phyloP scores from a whole-genome alignment of 2,329 filamentous ascomycete genomes.

The Xylariomycetidae sp. region DNA sequence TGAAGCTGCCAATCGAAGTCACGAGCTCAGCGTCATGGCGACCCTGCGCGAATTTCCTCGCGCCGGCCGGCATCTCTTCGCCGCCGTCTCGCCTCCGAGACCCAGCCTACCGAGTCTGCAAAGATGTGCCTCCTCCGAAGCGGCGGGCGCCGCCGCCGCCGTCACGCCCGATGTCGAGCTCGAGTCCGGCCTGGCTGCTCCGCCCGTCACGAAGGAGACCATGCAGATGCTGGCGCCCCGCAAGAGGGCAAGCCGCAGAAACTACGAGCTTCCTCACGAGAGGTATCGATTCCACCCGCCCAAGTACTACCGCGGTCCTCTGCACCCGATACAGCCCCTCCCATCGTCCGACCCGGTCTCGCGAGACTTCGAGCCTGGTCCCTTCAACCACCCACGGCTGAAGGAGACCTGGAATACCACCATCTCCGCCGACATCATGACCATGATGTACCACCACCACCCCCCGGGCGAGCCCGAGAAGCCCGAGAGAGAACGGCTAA shows the following conservation, averaged over 20 bases:
- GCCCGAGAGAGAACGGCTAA: constrained; percentile 58
- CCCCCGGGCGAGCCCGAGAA: constrained; percentile 64
- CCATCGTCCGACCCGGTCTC: constrained; percentile 79
- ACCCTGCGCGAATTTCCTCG: constrained; percentile 24
- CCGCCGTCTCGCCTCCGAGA: constrained; percentile 15
- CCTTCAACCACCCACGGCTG: constrained; percentile 81
- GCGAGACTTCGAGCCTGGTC: constrained; percentile 81
- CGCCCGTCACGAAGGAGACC: constrained; percentile 30
- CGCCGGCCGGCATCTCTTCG: constrained; percentile 20
- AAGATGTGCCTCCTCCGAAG: constrained; percentile 43
- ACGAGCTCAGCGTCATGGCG: constrained; percentile 15
- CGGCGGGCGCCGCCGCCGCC: constrained; percentile 31
- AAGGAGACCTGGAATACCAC: constrained; percentile 87
- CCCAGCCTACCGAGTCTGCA: constrained; percentile 18
- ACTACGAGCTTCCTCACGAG: constrained; percentile 17
- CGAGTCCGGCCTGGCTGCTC: constrained; percentile 41
- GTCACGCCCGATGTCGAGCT: constrained; percentile 46
- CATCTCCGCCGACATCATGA: constrained; percentile 80
- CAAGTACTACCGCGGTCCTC: constrained; percentile 87
- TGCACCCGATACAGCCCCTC: constrained; percentile 91
- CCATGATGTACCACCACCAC: constrained; percentile 79
- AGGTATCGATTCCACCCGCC: constrained; percentile 86
- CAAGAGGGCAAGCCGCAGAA: constrained; percentile 29
- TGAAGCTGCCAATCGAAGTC: constrained; percentile 3
- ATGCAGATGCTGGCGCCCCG: constrained; percentile 42